These are phyloP conservation scores for Clonostachys rhizophaga DNA, from an alignment of 2,329 filamentous ascomycete species.

Conservation along the genomic window DNA sequence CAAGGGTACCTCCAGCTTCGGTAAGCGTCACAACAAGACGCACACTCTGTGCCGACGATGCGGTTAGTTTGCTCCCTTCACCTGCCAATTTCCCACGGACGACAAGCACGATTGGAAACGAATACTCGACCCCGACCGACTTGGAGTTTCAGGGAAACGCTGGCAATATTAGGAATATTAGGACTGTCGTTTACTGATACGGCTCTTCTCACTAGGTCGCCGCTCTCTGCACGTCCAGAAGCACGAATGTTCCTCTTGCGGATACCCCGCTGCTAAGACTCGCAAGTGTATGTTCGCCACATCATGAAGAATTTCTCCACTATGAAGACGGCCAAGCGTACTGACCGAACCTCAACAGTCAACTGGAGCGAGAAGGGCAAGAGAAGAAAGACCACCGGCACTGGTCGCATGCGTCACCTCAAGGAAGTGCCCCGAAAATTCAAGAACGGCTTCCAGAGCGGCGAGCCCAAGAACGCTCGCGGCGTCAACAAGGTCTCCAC, in stretches of 20 bases:
- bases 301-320: background rate
- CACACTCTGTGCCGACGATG: constrained; percentile 98
- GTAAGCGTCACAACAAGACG: constrained; percentile 89
- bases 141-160: background rate
- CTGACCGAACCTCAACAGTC: constrained; percentile 49
- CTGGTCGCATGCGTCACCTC: constrained; percentile 92
- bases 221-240: constrained; percentile 99
- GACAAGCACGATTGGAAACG: background rate
- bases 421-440: constrained; percentile 89
- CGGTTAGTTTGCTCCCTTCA: constrained; percentile 59
- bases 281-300: constrained; percentile 85
- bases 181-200: constrained; percentile 14
- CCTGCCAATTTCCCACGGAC: background rate
- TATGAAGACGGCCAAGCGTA: constrained; percentile 6
- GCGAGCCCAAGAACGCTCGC: constrained; percentile 78
- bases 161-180: background rate
- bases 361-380: constrained; percentile 99
- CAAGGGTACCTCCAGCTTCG: constrained; percentile 55
- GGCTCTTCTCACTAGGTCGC: constrained; percentile 56
- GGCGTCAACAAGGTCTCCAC: constrained; percentile 3
- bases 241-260: constrained; percentile 93
- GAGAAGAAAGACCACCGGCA: constrained; percentile 98
- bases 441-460: constrained; percentile 96
- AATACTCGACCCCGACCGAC: constrained; percentile 1
- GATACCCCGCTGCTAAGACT: constrained; percentile 95